Evolutionary conservation across 2,329 filamentous ascomycete species (phyloP).

Genomic region (Colletotrichum liaoningense): DNA sequence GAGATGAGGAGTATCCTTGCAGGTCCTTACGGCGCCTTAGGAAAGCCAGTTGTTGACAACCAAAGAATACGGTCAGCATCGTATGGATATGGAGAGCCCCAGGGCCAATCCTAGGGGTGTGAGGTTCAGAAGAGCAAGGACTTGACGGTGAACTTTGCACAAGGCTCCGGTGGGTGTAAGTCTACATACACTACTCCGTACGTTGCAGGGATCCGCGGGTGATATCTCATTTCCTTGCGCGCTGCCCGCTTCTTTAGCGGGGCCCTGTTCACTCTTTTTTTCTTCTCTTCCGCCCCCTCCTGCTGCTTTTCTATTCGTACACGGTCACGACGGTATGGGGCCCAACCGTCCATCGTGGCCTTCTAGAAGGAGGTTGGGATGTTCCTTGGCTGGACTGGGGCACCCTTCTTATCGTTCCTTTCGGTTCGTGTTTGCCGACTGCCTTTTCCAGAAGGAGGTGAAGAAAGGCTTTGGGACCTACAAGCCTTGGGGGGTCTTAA

Average conservation of each 20-base stretch:
- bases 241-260: not conserved
- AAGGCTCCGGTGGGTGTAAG: not conserved
- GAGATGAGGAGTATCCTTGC: not conserved
- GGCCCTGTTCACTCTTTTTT: not conserved
- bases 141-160: not conserved
- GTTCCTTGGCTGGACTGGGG: not conserved
- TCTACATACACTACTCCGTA: too few species aligned
- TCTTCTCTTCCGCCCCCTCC: not conserved
- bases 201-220: not conserved
- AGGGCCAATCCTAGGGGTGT: not conserved
- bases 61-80: not conserved
- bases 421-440: not conserved
- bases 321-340: not conserved
- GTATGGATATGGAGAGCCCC: not conserved
- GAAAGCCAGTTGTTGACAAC: not conserved
- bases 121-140: not conserved
- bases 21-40: not conserved
- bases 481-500: not conserved
- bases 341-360: not conserved
- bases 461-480: not conserved
- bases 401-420: not conserved
- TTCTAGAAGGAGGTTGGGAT: constrained; percentile 15
- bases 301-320: not conserved
- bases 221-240: not conserved
- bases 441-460: not conserved